Conservation (phyloP, 139 green algal genomes). For the Chlorella sp. region DNA sequence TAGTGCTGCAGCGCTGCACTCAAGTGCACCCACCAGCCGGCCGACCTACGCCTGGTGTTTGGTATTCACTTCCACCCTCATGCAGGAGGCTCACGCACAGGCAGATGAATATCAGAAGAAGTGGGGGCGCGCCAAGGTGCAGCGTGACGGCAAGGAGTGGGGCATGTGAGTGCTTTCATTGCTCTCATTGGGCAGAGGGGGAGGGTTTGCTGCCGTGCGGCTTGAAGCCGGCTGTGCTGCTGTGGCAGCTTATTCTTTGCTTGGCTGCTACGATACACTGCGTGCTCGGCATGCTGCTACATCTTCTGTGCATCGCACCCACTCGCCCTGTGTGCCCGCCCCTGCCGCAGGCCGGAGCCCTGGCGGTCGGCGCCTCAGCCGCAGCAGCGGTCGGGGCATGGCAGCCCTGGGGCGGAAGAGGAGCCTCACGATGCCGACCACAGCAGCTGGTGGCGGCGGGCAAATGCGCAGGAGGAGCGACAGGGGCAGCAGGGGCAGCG, state of each 20-base stretch:
- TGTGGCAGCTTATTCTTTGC: too few relatives aligned
- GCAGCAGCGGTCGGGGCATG: not conserved
- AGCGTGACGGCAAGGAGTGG: conserved; percentile 30
- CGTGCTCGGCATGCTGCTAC: too few relatives aligned
- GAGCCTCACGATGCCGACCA: not conserved
- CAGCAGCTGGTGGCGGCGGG: conserved; percentile 6
- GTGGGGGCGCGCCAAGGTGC: conserved; percentile 30
- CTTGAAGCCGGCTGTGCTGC: too few relatives aligned
- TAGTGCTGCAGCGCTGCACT: too few relatives aligned
- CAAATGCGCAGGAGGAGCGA: too few relatives aligned
- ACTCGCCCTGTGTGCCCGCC: not conserved
- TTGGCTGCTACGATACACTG: too few relatives aligned
- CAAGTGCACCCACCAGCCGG: too few relatives aligned
- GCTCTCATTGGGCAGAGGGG: too few relatives aligned
- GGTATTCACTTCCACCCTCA: too few relatives aligned
- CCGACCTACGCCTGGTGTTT: too few relatives aligned
- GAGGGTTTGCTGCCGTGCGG: too few relatives aligned
- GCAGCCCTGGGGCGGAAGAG: not conserved
- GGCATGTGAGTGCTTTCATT: conserved; percentile 16
- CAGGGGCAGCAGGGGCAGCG: not conserved
- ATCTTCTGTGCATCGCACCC: too few relatives aligned
- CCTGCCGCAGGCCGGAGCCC: conserved; percentile 26
- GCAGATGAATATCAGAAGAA: conserved; percentile 21
- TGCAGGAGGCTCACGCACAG: not conserved
- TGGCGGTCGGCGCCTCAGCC: conserved; percentile 21